phyloP scores from a whole-genome alignment of 306 rosid genomes.

The Phaseolus lunatus region DNA sequence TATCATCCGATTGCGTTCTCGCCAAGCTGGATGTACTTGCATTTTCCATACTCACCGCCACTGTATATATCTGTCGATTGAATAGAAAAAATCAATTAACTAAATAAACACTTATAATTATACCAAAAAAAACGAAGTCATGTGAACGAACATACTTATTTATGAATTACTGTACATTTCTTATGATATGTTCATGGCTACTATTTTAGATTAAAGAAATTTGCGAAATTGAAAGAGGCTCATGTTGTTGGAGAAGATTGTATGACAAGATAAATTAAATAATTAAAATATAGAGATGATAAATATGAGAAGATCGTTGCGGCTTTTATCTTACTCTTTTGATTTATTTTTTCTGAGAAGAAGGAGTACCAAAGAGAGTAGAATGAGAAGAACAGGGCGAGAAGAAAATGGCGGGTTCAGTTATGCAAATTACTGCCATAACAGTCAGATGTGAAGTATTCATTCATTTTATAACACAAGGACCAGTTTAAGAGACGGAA shows the following conservation, averaged over 20 bases:
- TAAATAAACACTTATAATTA: not conserved
- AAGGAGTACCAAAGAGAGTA: not conserved
- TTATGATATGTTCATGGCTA: not conserved
- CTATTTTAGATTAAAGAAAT: not conserved
- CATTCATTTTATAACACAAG: slow-evolving; percentile 45
- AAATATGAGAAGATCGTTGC: not conserved
- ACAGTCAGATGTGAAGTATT: slow-evolving; percentile 39
- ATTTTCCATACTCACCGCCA: slow-evolving; percentile 61
- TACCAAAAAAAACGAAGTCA: no score
- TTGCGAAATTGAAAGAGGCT: no score
- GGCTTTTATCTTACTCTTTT: not conserved
- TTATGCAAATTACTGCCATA: not conserved
- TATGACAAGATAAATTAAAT: not conserved
- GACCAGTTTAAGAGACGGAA: slow-evolving; percentile 40
- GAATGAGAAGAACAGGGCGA: slow-evolving; percentile 31
- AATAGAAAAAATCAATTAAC: not conserved
- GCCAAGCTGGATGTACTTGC: slow-evolving; percentile 53
- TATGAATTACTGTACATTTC: no score
- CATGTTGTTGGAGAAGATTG: not conserved
- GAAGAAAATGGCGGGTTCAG: slow-evolving; percentile 23
- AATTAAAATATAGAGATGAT: not conserved
- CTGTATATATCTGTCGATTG: not conserved
- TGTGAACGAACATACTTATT: no score
- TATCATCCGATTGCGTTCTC: slow-evolving; percentile 82
- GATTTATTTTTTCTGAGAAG: not conserved